Percentiles rank a stretch among this genome's conserved stretches.
These are phyloP conservation scores for Pneumocystis oryctolagi DNA, from an alignment of 1,139 yeast species.

Conservation along the genomic window DNA sequence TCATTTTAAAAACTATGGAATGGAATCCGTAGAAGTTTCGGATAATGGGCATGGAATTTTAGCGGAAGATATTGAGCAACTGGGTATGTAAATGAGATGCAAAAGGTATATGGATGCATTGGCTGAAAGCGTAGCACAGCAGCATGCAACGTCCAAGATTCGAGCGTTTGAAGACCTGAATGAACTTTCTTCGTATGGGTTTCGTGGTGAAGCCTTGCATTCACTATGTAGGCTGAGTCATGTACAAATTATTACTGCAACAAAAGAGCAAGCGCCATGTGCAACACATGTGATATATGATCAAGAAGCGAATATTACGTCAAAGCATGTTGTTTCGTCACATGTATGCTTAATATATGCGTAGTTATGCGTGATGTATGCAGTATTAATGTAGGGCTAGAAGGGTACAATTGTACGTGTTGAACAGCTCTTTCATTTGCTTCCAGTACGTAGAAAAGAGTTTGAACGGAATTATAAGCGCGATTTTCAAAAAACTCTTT, in stretches of 20 bases:
- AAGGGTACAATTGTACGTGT: slow-evolving; percentile 47
- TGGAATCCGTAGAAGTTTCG: slow-evolving; percentile 52
- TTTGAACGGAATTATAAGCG: slow-evolving; percentile 50
- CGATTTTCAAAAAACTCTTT: slow-evolving; percentile 55
- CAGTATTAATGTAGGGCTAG: not conserved
- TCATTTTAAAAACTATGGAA: slow-evolving; percentile 52
- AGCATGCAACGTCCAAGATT: slow-evolving; percentile 73
- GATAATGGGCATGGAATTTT: slow-evolving; percentile 73
- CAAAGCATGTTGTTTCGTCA: slow-evolving; percentile 34
- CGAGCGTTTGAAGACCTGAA: slow-evolving; percentile 41
- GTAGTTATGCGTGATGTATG: not conserved
- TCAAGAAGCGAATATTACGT: slow-evolving; percentile 35
- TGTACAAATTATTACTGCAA: slow-evolving; percentile 40
- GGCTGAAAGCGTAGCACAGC: slow-evolving; percentile 27
- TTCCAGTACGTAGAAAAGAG: slow-evolving; percentile 66
- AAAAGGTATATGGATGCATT: not conserved
- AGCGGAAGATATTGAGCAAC: slow-evolving; percentile 38
- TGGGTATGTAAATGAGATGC: slow-evolving; percentile 28
- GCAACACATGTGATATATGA: slow-evolving; percentile 43
- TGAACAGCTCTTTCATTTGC: slow-evolving; percentile 35
- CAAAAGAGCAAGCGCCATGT: slow-evolving; percentile 36
- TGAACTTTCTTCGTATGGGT: slow-evolving; percentile 47
- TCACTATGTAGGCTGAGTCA: slow-evolving; percentile 52
- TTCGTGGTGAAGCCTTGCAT: slow-evolving; percentile 74
- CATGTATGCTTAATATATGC: slow-evolving; percentile 14